Percentiles rank a stretch among this genome's conserved stretches.
phyloP scores from a whole-genome alignment of 2,329 filamentous ascomycete genomes.

The Dryadomyces sulphureus region DNA sequence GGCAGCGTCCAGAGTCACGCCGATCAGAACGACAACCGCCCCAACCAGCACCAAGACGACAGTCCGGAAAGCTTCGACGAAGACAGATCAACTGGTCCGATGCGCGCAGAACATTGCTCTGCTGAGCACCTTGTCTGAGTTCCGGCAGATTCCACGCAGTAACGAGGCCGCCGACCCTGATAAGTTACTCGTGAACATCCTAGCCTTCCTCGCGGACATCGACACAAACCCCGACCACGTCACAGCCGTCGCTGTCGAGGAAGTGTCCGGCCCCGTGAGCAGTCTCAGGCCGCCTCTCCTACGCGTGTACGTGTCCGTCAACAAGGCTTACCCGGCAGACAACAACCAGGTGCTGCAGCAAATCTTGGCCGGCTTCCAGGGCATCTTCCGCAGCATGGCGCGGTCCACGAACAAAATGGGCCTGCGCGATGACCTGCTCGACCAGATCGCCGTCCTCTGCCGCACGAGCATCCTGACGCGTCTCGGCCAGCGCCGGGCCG shows the following conservation, averaged over 20 bases:
- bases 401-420: background rate
- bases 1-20: too few relatives aligned
- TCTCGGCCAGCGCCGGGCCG: background rate
- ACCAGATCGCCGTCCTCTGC: background rate
- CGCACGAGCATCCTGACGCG: background rate
- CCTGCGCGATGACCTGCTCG: background rate
- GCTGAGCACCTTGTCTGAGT: background rate
- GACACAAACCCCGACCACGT: constrained; percentile 3
- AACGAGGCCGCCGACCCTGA: background rate
- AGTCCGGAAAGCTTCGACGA: background rate
- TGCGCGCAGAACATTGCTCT: constrained; percentile 3
- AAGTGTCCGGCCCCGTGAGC: background rate
- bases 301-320: constrained; percentile 4
- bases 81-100: background rate
- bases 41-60: background rate
- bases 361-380: background rate
- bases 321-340: background rate
- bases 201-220: constrained; percentile 2
- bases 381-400: background rate
- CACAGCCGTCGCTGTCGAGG: constrained; percentile 1
- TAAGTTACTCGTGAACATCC: background rate
- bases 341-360: background rate
- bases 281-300: background rate
- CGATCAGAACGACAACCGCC: too few relatives aligned
- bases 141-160: background rate